Percentiles rank a stretch among this genome's conserved stretches.
phyloP scores from a whole-genome alignment of 805 yeast species.

The Kodamaea jinghongensis region DNA sequence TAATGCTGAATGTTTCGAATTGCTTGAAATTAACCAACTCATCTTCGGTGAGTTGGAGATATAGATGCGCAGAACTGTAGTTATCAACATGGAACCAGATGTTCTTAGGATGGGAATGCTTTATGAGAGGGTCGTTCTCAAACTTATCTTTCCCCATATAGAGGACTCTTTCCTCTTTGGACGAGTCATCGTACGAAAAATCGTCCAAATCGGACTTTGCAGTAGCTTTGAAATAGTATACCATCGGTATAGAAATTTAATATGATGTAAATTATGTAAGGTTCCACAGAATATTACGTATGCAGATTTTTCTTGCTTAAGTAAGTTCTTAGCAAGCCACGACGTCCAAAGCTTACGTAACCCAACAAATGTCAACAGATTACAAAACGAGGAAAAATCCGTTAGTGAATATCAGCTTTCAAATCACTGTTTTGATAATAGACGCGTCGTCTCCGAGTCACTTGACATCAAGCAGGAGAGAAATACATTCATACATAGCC shows the following conservation, averaged over 20 bases:
- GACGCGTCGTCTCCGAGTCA: too few species aligned
- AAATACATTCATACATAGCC: too few species aligned
- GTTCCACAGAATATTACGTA: too few species aligned
- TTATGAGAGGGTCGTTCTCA: conserved; percentile 56
- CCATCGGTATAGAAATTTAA: conserved; percentile 20
- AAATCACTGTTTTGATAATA: too few species aligned
- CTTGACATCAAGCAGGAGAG: too few species aligned
- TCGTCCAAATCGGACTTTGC: conserved; percentile 15
- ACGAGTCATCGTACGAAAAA: conserved; percentile 20
- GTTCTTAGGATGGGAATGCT: conserved; percentile 62
- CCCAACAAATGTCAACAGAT: too few species aligned
- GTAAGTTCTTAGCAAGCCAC: too few species aligned
- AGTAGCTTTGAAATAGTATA: conserved; percentile 27
- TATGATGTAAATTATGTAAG: neutral
- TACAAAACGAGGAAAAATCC: too few species aligned
- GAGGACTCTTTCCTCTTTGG: conserved; percentile 31
- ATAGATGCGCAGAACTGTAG: conserved; percentile 74
- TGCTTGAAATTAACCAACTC: conserved; percentile 40
- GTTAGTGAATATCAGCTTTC: too few species aligned
- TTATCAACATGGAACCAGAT: conserved; percentile 84
- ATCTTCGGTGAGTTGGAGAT: conserved; percentile 51
- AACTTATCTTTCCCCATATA: conserved; percentile 75
- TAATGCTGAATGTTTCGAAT: conserved; percentile 39
- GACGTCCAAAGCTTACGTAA: too few species aligned
- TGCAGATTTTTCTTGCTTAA: too few species aligned